Evolutionary conservation across 2,329 filamentous ascomycete species (phyloP), one percentile per base, ranked within the genome.

Genomic region (Hypomyces rosellus): DNA sequence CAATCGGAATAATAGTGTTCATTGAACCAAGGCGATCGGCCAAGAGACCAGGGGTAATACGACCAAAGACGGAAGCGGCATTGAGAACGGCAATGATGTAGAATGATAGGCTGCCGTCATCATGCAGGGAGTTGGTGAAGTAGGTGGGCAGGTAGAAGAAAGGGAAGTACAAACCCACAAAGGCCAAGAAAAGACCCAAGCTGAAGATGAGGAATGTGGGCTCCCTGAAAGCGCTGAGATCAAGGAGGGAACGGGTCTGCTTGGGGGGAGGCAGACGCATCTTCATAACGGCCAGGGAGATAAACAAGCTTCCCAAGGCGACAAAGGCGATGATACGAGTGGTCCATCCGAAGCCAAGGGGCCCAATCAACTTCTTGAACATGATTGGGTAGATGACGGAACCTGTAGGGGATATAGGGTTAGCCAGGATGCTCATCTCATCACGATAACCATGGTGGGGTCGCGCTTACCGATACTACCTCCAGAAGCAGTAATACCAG

Each of bases 81-180:
- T 77, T 77, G 45, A 76, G 66, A 45, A 77, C 69, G 3, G 75
- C 62, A 1, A 71, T 64, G 5, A 74, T 58, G 55, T 75, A 74
- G 56, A 72, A 73, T n/a, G n/a, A 12, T 22, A 34, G 14, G 48
- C 18, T 43, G 40, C 45, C 34, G 36, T 30, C 18, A n/a, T 54
- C 34, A 3, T 50, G n/a, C 15, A 39, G 37, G n/a, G n/a, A 15
- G 37, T 15, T 18, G 37, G 37, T 18, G 37, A 15, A 39, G 37
- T 37, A 63, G 18, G 40, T 43, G 12, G 40, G 40, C n/a, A 76
- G 64, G 51, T 73, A 77, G 62, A 75, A 77, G 49, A 75, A 71
- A 0, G 71, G 72, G 38, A 72, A 65, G 53, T 68, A 71, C 14
- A 72, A 59, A 1, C 59, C 63, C 55, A 68, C 57, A 51, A 69